These are phyloP conservation scores for Diddensiella caesifluorescens DNA, from an alignment of 805 yeast genomes.

Conservation along the genomic window DNA sequence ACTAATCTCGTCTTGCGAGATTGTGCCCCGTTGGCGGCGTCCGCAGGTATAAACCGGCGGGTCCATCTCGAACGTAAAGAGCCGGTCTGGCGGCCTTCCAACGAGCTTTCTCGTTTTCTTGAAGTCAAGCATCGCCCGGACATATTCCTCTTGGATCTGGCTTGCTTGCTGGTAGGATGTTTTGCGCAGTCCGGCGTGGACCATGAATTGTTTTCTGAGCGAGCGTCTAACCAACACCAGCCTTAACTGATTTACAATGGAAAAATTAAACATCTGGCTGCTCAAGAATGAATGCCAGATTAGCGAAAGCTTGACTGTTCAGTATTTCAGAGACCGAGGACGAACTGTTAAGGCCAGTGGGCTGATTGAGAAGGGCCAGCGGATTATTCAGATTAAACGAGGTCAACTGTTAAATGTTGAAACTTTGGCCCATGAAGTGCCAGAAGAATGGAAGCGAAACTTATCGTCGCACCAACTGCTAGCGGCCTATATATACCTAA, in stretches of 20 bases:
- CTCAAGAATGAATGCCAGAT: conserved; percentile 14
- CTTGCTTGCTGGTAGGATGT: conserved; percentile 21
- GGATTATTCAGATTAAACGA: conserved; percentile 52
- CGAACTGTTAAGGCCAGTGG: conserved; percentile 52
- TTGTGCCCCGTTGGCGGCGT: conserved; percentile 60
- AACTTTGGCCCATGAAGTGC: conserved; percentile 12
- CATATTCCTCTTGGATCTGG: conserved; percentile 19
- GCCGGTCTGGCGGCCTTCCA: conserved; percentile 24
- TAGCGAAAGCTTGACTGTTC: conserved; percentile 32
- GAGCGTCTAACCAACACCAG: no score
- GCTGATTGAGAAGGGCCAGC: conserved; percentile 37
- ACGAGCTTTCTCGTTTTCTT: conserved; percentile 15
- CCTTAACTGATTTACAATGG: conserved; percentile 1
- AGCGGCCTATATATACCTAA: conserved; percentile 18
- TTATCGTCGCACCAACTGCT: conserved; percentile 25
- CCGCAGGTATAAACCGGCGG: conserved; percentile 86
- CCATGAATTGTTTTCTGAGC: no score
- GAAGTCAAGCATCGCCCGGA: conserved; percentile 22
- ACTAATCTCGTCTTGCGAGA: conserved; percentile 32
- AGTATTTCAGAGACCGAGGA: conserved; percentile 47
- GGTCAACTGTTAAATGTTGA: conserved; percentile 48
- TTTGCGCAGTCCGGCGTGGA: no score
- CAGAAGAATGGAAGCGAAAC: conserved; percentile 3
- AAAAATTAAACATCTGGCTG: conserved; percentile 14
- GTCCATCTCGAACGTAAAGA: conserved; percentile 77